Base-by-base conservation (phyloP, 805 yeast genomes). In the Yarrowia alimentaria region DNA sequence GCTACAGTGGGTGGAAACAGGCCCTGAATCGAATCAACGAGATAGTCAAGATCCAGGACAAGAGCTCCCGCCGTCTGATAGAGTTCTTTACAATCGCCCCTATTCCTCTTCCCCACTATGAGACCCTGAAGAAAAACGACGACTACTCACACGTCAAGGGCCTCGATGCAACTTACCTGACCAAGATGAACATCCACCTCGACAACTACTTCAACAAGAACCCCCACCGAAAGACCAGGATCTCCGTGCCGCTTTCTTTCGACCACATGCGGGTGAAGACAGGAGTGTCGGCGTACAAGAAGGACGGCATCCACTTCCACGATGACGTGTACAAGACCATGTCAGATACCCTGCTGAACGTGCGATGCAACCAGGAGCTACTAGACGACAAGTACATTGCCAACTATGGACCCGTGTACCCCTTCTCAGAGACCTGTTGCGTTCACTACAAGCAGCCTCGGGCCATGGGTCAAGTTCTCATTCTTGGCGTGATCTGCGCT, bases 401-500 rank as follows among this genome's bases (percentile, higher is more conserved):
- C 21, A 16, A 22, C 28, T 16, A 30, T 7, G 50, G 37, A 22
- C 37, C 50, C 5, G 37, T 43, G 10, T 58, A 56, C 31, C 61
- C 61, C 10, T 51, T 40, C 34, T 56, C 56, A 31, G 50, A 52
- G 47, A 58, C 61, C 6, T 58, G 61, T 53, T 58, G 61, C 42
- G 48, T 48, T 37, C 31, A 34, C 24, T 58, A 58, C 49, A 53
- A 54, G 21, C 37, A 45, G 53, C 29, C 55, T 50, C 18, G 22
- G 50, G 30, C 37, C 1, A 30, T 43, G 35, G 42, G 35, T 34
- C 19, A 26, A 31, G 20, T 35, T 29, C 22, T 17, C 35, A 38
- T 33, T 43, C n/a, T 43, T 16, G 37, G 35, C 10, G 31, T 25
- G 32, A 20, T 60, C 53, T 11, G 37, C 29, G 22, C 24, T 30